phyloP scores from a whole-genome alignment of 1,284 basidiomycete species.

The Leccinum fallax region DNA sequence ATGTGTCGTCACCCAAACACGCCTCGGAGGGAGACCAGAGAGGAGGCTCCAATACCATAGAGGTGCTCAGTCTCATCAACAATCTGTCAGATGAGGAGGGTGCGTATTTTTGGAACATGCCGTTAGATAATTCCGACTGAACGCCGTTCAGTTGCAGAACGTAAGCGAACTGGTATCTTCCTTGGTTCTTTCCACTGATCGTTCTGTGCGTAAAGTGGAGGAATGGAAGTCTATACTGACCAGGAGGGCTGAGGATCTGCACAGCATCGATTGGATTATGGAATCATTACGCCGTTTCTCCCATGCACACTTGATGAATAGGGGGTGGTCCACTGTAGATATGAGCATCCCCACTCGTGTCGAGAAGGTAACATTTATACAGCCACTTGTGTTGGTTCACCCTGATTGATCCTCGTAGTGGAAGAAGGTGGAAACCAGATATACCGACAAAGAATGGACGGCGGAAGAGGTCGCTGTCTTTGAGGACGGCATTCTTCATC shows the following conservation, averaged over 20 bases:
- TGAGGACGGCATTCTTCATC: conserved; percentile 69
- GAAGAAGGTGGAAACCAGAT: conserved; percentile 69
- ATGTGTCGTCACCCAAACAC: conserved; percentile 15
- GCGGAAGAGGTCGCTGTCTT: conserved; percentile 73
- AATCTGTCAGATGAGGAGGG: conserved; percentile 66
- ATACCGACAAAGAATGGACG: conserved; percentile 73
- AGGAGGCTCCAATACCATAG: conserved; percentile 75
- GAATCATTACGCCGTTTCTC: conserved; percentile 71
- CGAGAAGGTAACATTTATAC: conserved; percentile 56
- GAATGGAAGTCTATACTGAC: conserved; percentile 56
- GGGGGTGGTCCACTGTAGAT: conserved; percentile 58
- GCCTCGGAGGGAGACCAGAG: conserved; percentile 50
- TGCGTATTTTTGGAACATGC: conserved; percentile 37
- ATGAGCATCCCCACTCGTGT: conserved; percentile 58
- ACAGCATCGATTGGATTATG: conserved; percentile 76
- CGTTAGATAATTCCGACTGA: conserved; percentile 25
- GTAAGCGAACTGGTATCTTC: conserved; percentile 23
- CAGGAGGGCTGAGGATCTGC: conserved; percentile 48
- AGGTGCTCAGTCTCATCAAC: conserved; percentile 65
- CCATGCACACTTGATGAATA: conserved; percentile 57
- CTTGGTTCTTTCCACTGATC: conserved; percentile 8
- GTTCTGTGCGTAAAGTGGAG: conserved; percentile 51
- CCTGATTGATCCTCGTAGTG: conserved; percentile 48
- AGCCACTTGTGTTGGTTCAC: conserved; percentile 1
- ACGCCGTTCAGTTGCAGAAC: conserved; percentile 24